A percentile compares a stretch with the other conserved stretches of the same genome.
Conservation (phyloP, 441 rosid species). For the Mallotus repandus region DNA sequence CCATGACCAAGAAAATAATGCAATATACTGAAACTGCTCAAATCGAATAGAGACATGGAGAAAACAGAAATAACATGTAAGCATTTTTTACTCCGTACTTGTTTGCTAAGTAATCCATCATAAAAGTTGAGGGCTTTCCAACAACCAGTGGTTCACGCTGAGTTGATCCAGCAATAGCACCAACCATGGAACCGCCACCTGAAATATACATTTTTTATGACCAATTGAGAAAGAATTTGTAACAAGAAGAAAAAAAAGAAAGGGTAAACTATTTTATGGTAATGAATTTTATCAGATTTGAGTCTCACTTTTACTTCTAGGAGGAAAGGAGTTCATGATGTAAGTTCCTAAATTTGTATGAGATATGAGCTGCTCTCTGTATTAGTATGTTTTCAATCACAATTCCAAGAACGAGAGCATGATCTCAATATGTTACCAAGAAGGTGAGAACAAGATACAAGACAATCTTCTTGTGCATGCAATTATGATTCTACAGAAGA, state of each 20-base stretch:
- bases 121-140: conserved; percentile 91
- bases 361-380: not conserved
- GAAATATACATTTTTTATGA: conserved; percentile 26
- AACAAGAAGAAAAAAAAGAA: not conserved
- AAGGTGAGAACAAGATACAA: not conserved
- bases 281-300: not conserved
- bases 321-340: not conserved
- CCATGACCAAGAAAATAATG: not conserved
- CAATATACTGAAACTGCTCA: not conserved
- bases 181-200: conserved; percentile 98
- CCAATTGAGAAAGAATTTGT: not conserved
- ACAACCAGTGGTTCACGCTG: conserved; percentile 76
- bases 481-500: not conserved
- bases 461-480: not conserved
- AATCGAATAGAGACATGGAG: not conserved
- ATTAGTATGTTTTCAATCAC: not conserved
- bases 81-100: conserved; percentile 44
- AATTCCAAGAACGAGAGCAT: not conserved
- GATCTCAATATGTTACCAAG: not conserved
- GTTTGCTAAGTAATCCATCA: conserved; percentile 87
- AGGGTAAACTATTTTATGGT: not conserved
- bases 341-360: not conserved
- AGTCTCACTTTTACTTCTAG: not conserved
- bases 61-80: not conserved
- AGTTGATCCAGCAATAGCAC: conserved; percentile 76